These are phyloP conservation scores for Collybiopsis luxurians DNA, from an alignment of 768 basidiomycete genomes.

Conservation along the genomic window DNA sequence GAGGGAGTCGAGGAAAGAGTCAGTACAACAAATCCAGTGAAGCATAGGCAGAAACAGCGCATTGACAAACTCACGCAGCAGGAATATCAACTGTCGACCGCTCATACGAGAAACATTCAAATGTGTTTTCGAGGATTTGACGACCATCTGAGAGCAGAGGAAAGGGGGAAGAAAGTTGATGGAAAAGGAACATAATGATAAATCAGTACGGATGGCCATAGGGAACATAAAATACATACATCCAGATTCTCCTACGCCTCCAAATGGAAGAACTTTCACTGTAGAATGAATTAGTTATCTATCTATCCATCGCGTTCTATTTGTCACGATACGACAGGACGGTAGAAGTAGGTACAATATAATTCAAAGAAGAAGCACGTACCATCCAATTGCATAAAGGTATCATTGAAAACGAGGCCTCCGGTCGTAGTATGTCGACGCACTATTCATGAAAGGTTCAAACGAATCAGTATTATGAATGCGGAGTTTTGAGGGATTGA, in stretches of 20 bases:
- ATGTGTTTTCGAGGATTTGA: conserved; percentile 8
- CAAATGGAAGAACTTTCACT: conserved; percentile 70
- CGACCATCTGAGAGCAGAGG: background rate
- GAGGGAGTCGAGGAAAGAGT: too few relatives aligned
- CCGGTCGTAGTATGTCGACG: conserved; percentile 72
- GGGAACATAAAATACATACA: conserved; percentile 33
- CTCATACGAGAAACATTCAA: conserved; percentile 7
- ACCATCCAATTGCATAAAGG: conserved; percentile 59
- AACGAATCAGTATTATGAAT: background rate
- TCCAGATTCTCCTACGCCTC: conserved; percentile 71
- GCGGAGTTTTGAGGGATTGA: background rate
- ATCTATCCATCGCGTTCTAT: too few relatives aligned
- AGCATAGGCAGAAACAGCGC: too few relatives aligned
- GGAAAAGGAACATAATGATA: background rate
- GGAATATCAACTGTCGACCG: conserved; percentile 6
- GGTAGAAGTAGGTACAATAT: too few relatives aligned
- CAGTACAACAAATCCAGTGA: too few relatives aligned
- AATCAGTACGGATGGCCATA: too few relatives aligned
- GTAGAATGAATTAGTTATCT: background rate
- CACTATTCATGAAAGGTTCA: conserved; percentile 38
- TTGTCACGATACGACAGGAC: too few relatives aligned
- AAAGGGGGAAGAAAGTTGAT: too few relatives aligned
- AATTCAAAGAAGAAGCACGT: conserved; percentile 19
- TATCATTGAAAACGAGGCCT: conserved; percentile 67
- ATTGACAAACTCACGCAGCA: background rate